Evolutionary conservation across 805 yeast genomes (phyloP), one percentile per base, ranked within the genome.

Genomic region (Starmerella riodocensis): DNA sequence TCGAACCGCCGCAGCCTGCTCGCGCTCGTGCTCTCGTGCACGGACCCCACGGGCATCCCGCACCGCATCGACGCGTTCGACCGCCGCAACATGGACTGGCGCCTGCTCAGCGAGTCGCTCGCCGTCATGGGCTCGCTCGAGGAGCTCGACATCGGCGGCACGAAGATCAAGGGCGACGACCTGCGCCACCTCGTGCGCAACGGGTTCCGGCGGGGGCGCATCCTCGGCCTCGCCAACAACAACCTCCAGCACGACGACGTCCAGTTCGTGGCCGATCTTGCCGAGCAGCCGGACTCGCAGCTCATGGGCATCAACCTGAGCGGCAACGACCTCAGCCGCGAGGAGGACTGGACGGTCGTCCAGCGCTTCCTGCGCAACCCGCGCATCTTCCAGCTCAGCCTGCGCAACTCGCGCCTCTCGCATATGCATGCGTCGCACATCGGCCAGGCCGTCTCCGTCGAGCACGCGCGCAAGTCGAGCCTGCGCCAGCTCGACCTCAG

Each of bases 41-140:
- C 50, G 8, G 47, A 48, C 42, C 45, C 49, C 29, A 34, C 50
- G 12, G 43, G 37, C 5, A 20, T 44, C 8, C 50, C 52, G 8
- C 33, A 31, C 12, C 34, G 51, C 8, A 40, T 52, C 17, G 32
- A 43, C 17, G 39, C 49, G 12, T 47, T 53, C 32, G 56, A 76
- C 52, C 68, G 95, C 42, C 71, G 82, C 2, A 76, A 74, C 40
- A 75, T 78, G 78, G 85, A 86, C 57, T 86, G 96, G 96, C 60
- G 71, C 2, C 60, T 82, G 34, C 69, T 88, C 41, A 73, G 76
- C 3, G 78, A 81, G 11, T 76, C 93, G 0, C 54, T 86, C 16
- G 65, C 66, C 16, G 70, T 69, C 16, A 64, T 94, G 46, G 78
- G 77, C 30, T 88, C 91, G 3, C 69, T 86, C 23, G 88, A 77